Evolutionary conservation across 208 protist genomes (phyloP).

Genomic region (Crithidia thermophila): DNA sequence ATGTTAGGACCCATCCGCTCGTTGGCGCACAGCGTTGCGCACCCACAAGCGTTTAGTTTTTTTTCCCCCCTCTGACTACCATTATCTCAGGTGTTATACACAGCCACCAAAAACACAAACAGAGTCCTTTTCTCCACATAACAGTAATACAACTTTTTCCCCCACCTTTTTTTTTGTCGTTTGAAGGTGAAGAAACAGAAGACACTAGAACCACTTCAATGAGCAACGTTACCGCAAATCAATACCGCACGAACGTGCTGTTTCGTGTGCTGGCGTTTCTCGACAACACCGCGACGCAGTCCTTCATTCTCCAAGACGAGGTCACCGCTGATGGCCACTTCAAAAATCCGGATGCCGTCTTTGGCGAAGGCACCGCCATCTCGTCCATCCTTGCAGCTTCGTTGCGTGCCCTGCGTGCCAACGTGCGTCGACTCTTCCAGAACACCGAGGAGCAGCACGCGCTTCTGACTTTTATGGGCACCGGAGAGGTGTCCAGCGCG

Average conservation of each 20-base stretch:
- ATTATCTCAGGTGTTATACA: neutral
- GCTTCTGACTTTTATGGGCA: slow-evolving; percentile 45
- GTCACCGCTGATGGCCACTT: slow-evolving; percentile 49
- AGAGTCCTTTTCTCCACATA: too few relatives aligned
- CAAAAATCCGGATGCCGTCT: slow-evolving; percentile 30
- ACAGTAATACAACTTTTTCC: too few relatives aligned
- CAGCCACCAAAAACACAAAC: too few relatives aligned
- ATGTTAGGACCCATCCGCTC: too few relatives aligned
- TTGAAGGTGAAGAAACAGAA: slow-evolving; percentile 1
- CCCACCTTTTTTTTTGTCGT: neutral
- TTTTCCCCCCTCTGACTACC: neutral
- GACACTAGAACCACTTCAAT: neutral
- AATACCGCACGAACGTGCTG: slow-evolving; percentile 59
- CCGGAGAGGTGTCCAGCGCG: slow-evolving; percentile 2
- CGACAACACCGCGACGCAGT: slow-evolving; percentile 76
- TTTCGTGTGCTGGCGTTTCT: slow-evolving; percentile 86
- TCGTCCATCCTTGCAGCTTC: slow-evolving; percentile 47
- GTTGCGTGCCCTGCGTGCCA: slow-evolving; percentile 48
- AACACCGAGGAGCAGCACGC: slow-evolving; percentile 41
- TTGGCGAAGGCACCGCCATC: slow-evolving; percentile 41
- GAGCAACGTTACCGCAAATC: slow-evolving; percentile 13
- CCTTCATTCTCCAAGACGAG: slow-evolving; percentile 50
- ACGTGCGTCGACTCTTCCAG: slow-evolving; percentile 54
- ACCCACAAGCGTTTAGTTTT: neutral
- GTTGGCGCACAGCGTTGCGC: too few relatives aligned